Base-by-base conservation (phyloP, 345 rosid genomes). In the Anacardium occidentale region DNA sequence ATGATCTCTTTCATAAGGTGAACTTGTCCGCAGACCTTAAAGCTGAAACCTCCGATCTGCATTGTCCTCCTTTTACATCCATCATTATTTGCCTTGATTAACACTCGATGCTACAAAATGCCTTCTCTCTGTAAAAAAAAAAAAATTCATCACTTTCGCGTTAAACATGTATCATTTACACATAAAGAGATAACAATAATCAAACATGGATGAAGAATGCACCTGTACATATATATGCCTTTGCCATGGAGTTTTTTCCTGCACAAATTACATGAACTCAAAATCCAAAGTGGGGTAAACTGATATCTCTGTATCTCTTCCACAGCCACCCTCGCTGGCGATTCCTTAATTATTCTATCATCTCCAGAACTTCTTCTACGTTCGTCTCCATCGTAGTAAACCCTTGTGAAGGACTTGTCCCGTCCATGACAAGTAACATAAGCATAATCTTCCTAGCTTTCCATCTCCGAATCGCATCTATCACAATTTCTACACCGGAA, bases 221-320 rank as follows among this genome's bases (percentile, higher is more conserved):
- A 91, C 94, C 96, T 89, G 88, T 92, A 94, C 84, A 94, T 94
- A 83, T 80, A 94, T 34, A 90, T 87, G 77, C 90, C 95, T 68
- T 74, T 80, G 64, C 92, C 97, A 17, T 85, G 85, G 34, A 94
- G 96, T 54, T 84, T 83, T 84, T 90, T 94, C 55, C 74, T 73
- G 71, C 98, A 92, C 67, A 84, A 72, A 70, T 86, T 71, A 69
- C 97, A 94, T 2, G 85, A 83, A 52, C 78, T 89, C 58, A 68
- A 89, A 90, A 64, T 79, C 83, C n/a, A 81, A 81, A 63, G 85
- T 75, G 15, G 85, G 86, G 59, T 83, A 87, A 37, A 61, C 69
- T 7, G 79, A 13, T 69, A 66, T 53, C 24, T 73, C 84, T 18
- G 10, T 69, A 66, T 53, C 24, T 73, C 84, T 18, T 74, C 84